Conservation (phyloP, 2,329 filamentous ascomycete genomes). For the Aspergillus unguis region DNA sequence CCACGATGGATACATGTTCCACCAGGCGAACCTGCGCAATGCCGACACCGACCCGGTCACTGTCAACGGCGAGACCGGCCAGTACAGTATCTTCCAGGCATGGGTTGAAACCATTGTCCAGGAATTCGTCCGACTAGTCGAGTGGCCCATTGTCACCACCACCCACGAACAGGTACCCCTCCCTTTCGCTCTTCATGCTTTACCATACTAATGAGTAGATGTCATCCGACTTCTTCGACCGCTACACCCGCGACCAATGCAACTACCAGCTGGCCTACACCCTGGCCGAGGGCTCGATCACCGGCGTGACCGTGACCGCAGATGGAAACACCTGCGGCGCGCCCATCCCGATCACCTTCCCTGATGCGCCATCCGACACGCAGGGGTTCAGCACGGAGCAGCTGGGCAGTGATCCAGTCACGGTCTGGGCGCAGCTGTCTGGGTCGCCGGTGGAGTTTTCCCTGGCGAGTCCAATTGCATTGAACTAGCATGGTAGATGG, state of each 20-base stretch:
- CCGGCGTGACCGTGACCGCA: conserved; percentile 50
- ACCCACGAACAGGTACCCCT: conserved; percentile 53
- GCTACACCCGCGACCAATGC: conserved; percentile 54
- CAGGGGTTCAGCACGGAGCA: conserved; percentile 50
- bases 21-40: conserved; percentile 60
- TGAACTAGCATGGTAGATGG: conserved; percentile 4
- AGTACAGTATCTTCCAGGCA: conserved; percentile 54
- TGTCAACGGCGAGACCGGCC: conserved; percentile 47
- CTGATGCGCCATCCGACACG: conserved; percentile 42
- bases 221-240: conserved; percentile 50
- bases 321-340: conserved; percentile 51
- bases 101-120: conserved; percentile 55
- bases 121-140: conserved; percentile 53
- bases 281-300: conserved; percentile 46
- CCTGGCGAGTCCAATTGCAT: conserved; percentile 37
- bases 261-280: conserved; percentile 49
- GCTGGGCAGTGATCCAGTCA: conserved; percentile 54
- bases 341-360: conserved; percentile 56
- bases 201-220: conserved; percentile 26
- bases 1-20: conserved; percentile 61
- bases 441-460: conserved; percentile 47
- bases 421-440: conserved; percentile 49
- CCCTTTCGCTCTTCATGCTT: background rate
- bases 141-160: conserved; percentile 54
- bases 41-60: conserved; percentile 47